Evolutionary conservation across 2,329 filamentous ascomycete genomes (phyloP).

Genomic region (Fusarium drepaniforme): DNA sequence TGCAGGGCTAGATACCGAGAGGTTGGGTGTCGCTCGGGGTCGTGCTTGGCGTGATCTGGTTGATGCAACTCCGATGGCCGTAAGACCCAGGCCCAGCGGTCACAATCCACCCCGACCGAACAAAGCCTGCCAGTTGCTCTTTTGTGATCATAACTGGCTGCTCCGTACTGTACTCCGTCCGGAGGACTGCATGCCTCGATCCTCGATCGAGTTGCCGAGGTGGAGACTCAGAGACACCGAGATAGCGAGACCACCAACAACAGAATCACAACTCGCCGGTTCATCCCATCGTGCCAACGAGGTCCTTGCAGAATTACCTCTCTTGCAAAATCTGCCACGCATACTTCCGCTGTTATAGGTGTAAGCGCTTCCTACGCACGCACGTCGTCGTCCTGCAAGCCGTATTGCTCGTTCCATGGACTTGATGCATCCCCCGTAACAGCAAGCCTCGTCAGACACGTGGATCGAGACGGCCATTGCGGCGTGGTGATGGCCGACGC

Average conservation of each 20-base stretch:
- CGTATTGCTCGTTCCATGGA: slow-evolving; percentile 14
- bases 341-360: background rate
- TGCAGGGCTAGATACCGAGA: slow-evolving; percentile 23
- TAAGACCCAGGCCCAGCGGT: background rate
- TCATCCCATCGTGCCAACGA: background rate
- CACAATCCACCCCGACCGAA: background rate
- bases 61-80: slow-evolving; percentile 20
- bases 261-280: slow-evolving; percentile 12
- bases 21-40: slow-evolving; percentile 15
- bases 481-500: slow-evolving; percentile 22
- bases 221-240: slow-evolving; percentile 1
- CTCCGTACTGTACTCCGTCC: background rate
- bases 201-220: slow-evolving; percentile 1
- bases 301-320: background rate
- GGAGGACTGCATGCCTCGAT: slow-evolving; percentile 1
- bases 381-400: slow-evolving; percentile 4
- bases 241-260: slow-evolving; percentile 21
- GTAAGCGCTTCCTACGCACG: slow-evolving; percentile 6
- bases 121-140: background rate
- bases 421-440: slow-evolving; percentile 12
- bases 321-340: background rate
- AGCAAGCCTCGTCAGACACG: slow-evolving; percentile 23
- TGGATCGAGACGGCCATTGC: slow-evolving; percentile 23
- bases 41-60: slow-evolving; percentile 25
- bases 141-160: background rate